Percentiles rank a stretch among this genome's conserved stretches.
Conservation (phyloP, 345 rosid genomes). For the Pelargonium nanum region DNA sequence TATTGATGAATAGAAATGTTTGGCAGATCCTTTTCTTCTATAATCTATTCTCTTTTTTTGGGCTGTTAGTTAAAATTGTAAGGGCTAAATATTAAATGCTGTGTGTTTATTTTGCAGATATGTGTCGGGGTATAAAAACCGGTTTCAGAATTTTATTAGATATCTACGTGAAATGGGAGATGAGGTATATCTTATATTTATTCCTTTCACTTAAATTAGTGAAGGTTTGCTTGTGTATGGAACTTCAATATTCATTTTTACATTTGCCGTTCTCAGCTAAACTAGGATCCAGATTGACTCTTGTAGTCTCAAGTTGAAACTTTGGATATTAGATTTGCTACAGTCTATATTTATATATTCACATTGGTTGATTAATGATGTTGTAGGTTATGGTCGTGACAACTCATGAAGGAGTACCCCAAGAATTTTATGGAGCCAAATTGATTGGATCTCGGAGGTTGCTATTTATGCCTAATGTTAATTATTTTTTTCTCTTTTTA, state of each 20-base stretch:
- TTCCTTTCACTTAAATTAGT: constrained; percentile 3
- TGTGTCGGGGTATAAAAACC: constrained; percentile 91
- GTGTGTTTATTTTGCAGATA: constrained; percentile 51
- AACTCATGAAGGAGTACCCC: constrained; percentile 96
- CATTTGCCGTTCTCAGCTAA: not conserved
- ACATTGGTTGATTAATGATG: constrained; percentile 7
- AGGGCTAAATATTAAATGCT: not conserved
- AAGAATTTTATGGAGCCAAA: constrained; percentile 91
- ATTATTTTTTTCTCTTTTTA: not conserved
- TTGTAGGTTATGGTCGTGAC: constrained; percentile 89
- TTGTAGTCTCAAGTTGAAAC: not conserved
- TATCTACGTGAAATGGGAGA: constrained; percentile 96
- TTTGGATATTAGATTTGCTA: not conserved
- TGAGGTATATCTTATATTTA: constrained; percentile 44
- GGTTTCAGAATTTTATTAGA: constrained; percentile 93
- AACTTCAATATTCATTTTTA: not conserved
- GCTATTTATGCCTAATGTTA: constrained; percentile 6
- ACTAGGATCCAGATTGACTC: not conserved
- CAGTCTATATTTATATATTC: not conserved
- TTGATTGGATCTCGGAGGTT: constrained; percentile 91
- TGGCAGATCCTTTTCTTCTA: not conserved
- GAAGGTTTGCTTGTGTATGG: constrained; percentile 1
- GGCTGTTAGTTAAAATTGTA: not conserved
- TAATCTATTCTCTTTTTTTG: not conserved
- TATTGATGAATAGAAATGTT: not conserved